Evolutionary conservation across 1,284 basidiomycete species (phyloP).

Genomic region (Ceraceosorus guamensis): DNA sequence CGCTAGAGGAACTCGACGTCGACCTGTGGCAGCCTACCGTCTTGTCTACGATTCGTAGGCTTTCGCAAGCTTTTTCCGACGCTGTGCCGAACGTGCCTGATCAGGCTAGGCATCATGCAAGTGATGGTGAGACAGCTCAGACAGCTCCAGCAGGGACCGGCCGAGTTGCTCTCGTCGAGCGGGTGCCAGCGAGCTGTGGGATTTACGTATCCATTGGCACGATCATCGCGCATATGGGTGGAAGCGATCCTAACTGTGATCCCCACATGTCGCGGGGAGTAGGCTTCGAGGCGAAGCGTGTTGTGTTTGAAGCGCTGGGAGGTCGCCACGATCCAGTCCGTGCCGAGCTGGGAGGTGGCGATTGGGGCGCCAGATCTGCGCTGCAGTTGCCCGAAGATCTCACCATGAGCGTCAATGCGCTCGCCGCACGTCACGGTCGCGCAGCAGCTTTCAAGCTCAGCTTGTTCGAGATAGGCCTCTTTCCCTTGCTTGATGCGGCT

Average conservation of each 20-base stretch:
- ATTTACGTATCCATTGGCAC: slow-evolving; percentile 33
- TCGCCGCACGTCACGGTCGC: slow-evolving; percentile 23
- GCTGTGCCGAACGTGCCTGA: neutral
- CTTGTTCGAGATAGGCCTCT: slow-evolving; percentile 38
- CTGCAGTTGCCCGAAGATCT: slow-evolving; percentile 36
- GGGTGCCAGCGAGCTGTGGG: slow-evolving; percentile 19
- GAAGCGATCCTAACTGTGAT: slow-evolving; percentile 24
- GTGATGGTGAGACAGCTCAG: neutral
- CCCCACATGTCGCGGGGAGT: slow-evolving; percentile 28
- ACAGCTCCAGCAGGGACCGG: neutral
- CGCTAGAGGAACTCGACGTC: slow-evolving; percentile 33
- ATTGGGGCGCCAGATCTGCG: slow-evolving; percentile 29
- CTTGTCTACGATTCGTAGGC: slow-evolving; percentile 9
- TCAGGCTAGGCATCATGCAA: neutral
- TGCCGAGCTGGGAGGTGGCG: slow-evolving; percentile 11
- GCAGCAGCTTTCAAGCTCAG: slow-evolving; percentile 20
- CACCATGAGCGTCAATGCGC: slow-evolving; percentile 18
- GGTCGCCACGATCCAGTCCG: slow-evolving; percentile 3
- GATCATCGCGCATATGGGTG: slow-evolving; percentile 28
- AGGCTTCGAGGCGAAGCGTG: slow-evolving; percentile 29
- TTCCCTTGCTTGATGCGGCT: slow-evolving; percentile 47
- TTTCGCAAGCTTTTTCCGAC: neutral
- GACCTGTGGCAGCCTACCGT: slow-evolving; percentile 30
- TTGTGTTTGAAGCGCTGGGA: slow-evolving; percentile 19
- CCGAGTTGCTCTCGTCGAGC: slow-evolving; percentile 28